Base-by-base conservation (phyloP, 2,329 filamentous ascomycete species). In the Colletotrichum higginsianum region DNA sequence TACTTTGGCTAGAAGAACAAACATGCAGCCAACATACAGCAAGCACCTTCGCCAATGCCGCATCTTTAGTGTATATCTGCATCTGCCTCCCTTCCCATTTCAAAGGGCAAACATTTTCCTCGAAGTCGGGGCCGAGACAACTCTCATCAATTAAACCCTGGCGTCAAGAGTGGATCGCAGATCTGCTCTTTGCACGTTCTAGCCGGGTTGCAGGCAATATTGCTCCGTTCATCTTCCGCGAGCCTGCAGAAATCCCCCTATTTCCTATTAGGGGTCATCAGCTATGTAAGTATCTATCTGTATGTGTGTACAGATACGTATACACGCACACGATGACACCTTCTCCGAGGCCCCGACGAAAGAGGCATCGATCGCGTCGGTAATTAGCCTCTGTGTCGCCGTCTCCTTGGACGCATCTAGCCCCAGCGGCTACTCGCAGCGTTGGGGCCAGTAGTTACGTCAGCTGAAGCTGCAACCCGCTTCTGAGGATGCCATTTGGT, bases 111-210 rank as follows among this genome's bases (percentile, higher is more conserved):
- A 58, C 50, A 6, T 21, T 50, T 18, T 30, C 47, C 42, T 46
- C 11, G 52, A 18, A 16, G 47, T 26, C 68, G 40, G 16, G 68
- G 57, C 46, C 67, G 63, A 61, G 49, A 50, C 47, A 30, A 23
- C 58, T 53, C 35, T 38, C 52, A 44, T 53, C 26, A 47, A 26
- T 64, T 21, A 23, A 6, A 47, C 49, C 66, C 52, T 23, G 52
- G 65, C n/a, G 35, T 53, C 35, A 53, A 16, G 42, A 61, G 64
- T 67, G 68, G 68, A 44, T 52, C 58, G 38, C 44, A 64, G 55
- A 62, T 61, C 55, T 65, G 69, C 60, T 50, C 52, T 65, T 55
- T 65, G 57, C 68, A 68, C 52, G 58, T 57, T 67, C 57, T 44
- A 46, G 52, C 58, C 53, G 30, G 18, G 40, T 21, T 12, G 38